Conservation (phyloP, 768 basidiomycete species). For the Hirschioporus abietinus region DNA sequence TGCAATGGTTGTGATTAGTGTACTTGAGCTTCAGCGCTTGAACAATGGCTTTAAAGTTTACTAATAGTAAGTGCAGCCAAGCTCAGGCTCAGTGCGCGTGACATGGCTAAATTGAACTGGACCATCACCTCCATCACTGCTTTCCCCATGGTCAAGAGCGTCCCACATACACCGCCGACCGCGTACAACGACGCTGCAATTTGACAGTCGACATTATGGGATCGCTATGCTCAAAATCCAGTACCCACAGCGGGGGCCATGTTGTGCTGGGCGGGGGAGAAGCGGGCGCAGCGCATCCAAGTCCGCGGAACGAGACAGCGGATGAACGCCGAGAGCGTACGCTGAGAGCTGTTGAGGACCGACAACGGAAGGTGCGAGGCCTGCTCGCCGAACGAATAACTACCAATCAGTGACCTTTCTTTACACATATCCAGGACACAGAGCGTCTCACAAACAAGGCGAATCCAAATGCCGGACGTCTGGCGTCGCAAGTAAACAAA, state of each 20-base stretch:
- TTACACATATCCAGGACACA: background rate
- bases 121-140: background rate
- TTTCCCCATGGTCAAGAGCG: background rate
- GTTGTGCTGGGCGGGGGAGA: constrained; percentile 42
- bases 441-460: constrained; percentile 25
- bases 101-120: background rate
- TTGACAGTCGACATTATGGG: constrained; percentile 36
- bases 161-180: background rate
- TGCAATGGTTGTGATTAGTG: too few species aligned
- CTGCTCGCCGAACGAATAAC: background rate
- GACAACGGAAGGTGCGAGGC: background rate
- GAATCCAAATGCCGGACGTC: constrained; percentile 44
- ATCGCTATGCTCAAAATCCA: constrained; percentile 51
- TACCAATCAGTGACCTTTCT: background rate
- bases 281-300: constrained; percentile 16
- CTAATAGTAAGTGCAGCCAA: background rate
- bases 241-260: constrained; percentile 36
- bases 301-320: background rate
- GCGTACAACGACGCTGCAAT: background rate
- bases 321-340: constrained; percentile 20
- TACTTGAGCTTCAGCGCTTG: too few species aligned
- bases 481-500: constrained; percentile 39
- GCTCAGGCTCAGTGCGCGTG: background rate
- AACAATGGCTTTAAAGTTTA: too few species aligned
- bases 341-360: background rate